Evolutionary conservation across 345 rosid genomes (phyloP), one percentile per base, ranked within the genome.

Genomic region (Fremontodendron californicum): DNA sequence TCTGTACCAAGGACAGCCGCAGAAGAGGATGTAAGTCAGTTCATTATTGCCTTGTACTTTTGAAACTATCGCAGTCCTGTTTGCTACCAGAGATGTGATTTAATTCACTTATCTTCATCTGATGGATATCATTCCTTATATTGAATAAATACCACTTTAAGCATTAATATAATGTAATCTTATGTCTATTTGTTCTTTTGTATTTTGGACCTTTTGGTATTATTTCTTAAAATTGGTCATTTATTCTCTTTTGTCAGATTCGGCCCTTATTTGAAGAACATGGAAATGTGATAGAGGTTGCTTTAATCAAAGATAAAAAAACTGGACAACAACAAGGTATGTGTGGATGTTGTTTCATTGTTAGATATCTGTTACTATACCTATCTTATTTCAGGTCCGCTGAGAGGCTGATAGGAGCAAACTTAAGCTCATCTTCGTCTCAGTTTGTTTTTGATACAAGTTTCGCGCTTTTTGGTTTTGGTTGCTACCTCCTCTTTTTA

Each of bases 261-360:
- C 94, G 97, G 25, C 95, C 96, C 33, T 78, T 87, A 76, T 96
- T 96, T 82, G 97, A 93, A 77, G 86, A 85, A 77, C 94, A 93
- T 81, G 99, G 99, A 80, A 82, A 87, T 62, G 99, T 96, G 77
- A 77, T 92, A 29, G 99, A 96, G 87, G 99, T 96, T 81, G 99
- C 99, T 68, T 76, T 92, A 84, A 92, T 96, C 84, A 96, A 87
- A 82, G 99, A 96, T 81, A 96, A 92, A 86, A 92, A 87, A 86
- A 93, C 99, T 21, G 99, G 98, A 62, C 99, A 88, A 74, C 99
- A 90, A 75, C 98, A 92, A 91, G 98, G 98, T 96, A 89, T 73
- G 89, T 79, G 51, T 74, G 23, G 72, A 75, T 85, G 67, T 79
- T 77, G 71, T 87, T 84, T 85, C 79, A 51, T 58, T 39, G 64